These are phyloP conservation scores for Citeromyces hawaiiensis DNA, from an alignment of 1,139 yeast species.

Conservation along the genomic window DNA sequence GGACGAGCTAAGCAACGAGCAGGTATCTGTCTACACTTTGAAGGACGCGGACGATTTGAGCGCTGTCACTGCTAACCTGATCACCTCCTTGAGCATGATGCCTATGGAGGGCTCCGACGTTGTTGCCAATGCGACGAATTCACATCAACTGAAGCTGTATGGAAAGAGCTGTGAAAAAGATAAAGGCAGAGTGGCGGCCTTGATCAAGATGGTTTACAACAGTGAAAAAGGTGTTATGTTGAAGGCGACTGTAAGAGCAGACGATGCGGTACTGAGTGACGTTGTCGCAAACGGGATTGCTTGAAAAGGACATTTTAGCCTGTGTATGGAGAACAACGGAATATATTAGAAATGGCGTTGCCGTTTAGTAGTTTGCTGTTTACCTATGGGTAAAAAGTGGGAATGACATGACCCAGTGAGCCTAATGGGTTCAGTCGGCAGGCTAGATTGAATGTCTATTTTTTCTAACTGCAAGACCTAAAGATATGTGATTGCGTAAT, in stretches of 20 bases:
- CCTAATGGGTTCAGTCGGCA: too few species aligned
- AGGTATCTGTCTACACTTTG: slow-evolving; percentile 45
- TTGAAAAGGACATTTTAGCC: slow-evolving; percentile 4
- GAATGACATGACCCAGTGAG: too few species aligned
- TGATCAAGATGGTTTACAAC: slow-evolving; percentile 59
- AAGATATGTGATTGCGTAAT: too few species aligned
- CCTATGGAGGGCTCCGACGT: slow-evolving; percentile 71
- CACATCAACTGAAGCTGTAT: slow-evolving; percentile 66
- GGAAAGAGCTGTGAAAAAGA: slow-evolving; percentile 72
- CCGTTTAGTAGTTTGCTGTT: too few species aligned
- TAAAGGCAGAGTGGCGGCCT: slow-evolving; percentile 47
- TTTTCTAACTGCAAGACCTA: too few species aligned
- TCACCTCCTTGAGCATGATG: slow-evolving; percentile 37
- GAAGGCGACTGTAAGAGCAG: slow-evolving; percentile 62
- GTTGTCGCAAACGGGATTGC: slow-evolving; percentile 30
- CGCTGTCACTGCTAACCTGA: slow-evolving; percentile 33
- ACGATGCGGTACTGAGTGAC: slow-evolving; percentile 33
- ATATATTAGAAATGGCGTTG: slow-evolving; percentile 12
- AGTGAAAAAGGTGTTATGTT: slow-evolving; percentile 67
- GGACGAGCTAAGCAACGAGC: slow-evolving; percentile 58
- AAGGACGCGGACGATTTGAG: slow-evolving; percentile 27
- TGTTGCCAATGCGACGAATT: slow-evolving; percentile 29
- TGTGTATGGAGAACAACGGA: slow-evolving; percentile 7
- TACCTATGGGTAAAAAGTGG: too few species aligned
- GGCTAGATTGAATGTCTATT: too few species aligned